A percentile compares a stretch with the other conserved stretches of the same genome.
Evolutionary conservation across 176 grass and related monocot species (phyloP).

Genomic region (Carex cristatella): DNA sequence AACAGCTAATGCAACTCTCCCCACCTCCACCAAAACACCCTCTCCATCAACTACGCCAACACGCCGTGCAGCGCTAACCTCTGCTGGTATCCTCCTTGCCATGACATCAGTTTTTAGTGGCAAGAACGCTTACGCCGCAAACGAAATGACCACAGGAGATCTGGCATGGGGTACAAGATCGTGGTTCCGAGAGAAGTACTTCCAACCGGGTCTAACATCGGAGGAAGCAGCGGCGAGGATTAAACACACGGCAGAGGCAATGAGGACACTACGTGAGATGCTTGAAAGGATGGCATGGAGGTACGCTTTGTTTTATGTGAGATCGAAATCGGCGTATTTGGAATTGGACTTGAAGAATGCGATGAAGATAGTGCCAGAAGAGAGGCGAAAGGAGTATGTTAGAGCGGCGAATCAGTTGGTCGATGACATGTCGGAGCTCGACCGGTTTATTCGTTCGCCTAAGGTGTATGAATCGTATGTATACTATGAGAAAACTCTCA

Average conservation of each 20-base stretch:
- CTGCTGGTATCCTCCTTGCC: slow-evolving; percentile 32
- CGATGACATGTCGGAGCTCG: slow-evolving; percentile 86
- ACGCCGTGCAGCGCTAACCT: not conserved
- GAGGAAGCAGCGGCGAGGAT: slow-evolving; percentile 81
- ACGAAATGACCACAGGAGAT: slow-evolving; percentile 23
- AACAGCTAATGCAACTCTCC: slow-evolving; percentile 28
- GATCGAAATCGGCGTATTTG: slow-evolving; percentile 76
- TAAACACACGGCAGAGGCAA: slow-evolving; percentile 77
- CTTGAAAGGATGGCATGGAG: slow-evolving; percentile 94
- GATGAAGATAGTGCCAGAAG: slow-evolving; percentile 48
- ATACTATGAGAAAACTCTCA: slow-evolving; percentile 86
- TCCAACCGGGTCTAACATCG: slow-evolving; percentile 49
- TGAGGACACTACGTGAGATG: slow-evolving; percentile 77
- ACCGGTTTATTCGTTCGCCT: slow-evolving; percentile 57
- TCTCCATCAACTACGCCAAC: not conserved
- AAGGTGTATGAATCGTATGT: slow-evolving; percentile 93
- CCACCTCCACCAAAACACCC: not conserved
- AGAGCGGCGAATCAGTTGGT: slow-evolving; percentile 77
- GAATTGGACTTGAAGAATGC: slow-evolving; percentile 80
- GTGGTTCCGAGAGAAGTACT: slow-evolving; percentile 71
- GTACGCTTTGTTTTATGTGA: slow-evolving; percentile 75
- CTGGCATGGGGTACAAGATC: slow-evolving; percentile 76
- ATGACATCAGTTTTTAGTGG: slow-evolving; percentile 32
- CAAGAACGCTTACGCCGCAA: slow-evolving; percentile 30
- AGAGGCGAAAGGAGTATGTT: slow-evolving; percentile 55